Evolutionary conservation across 495 filamentous ascomycete genomes (phyloP).

Genomic region (Recurvomyces mirabilis): DNA sequence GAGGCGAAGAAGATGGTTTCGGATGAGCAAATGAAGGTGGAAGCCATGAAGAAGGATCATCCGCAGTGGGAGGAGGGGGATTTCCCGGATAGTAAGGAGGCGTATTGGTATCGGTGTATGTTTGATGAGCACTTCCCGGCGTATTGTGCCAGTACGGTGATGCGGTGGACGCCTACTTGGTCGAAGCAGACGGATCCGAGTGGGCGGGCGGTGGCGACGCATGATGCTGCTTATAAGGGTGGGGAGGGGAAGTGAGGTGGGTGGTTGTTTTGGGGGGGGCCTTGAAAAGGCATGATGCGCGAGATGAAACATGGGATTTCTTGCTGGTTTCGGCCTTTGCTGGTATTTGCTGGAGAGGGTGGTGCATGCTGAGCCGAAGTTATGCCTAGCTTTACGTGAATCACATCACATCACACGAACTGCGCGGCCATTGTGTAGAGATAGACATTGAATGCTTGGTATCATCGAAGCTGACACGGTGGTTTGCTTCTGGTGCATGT

Average conservation of each 20-base stretch:
- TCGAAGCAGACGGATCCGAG: conserved; percentile 90
- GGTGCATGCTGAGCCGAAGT: too few relatives aligned
- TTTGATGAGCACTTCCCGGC: conserved; percentile 97
- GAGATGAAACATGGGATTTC: too few relatives aligned
- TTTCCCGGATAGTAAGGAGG: conserved; percentile 91
- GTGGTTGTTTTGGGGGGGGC: not conserved
- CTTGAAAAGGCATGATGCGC: too few relatives aligned
- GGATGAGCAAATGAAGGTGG: conserved; percentile 69
- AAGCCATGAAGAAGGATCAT: conserved; percentile 66
- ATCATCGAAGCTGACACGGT: too few relatives aligned
- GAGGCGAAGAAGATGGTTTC: conserved; percentile 76
- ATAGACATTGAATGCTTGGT: too few relatives aligned
- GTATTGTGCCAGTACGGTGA: conserved; percentile 81
- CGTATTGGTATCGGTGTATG: conserved; percentile 97
- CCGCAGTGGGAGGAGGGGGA: conserved; percentile 87
- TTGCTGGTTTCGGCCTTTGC: too few relatives aligned
- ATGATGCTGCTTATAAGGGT: conserved; percentile 15
- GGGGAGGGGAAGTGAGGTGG: conserved; percentile 1
- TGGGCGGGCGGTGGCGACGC: conserved; percentile 46
- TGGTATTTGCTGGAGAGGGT: too few relatives aligned
- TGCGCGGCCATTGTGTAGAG: too few relatives aligned
- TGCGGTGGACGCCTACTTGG: conserved; percentile 98
- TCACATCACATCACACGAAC: too few relatives aligned
- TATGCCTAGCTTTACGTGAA: too few relatives aligned
- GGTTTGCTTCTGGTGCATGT: too few relatives aligned